phyloP scores from a whole-genome alignment of 179 eudicot genomes.

The Sideroxylon spinosum region DNA sequence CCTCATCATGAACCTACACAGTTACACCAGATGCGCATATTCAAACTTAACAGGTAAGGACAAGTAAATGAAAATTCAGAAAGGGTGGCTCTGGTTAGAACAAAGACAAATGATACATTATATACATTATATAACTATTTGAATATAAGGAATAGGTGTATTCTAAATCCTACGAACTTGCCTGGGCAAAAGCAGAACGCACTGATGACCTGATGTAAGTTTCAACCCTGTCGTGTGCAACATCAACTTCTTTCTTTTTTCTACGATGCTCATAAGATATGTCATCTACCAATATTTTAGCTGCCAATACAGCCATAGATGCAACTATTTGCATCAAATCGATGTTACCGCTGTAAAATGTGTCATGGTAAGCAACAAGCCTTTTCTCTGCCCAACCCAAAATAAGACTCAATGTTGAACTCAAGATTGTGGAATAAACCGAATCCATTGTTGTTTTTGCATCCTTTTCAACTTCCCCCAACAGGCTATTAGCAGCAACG shows the following conservation, averaged over 20 bases:
- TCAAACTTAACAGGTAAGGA: background rate
- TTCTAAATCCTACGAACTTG: slow-evolving; percentile 23
- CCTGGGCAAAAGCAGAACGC: slow-evolving; percentile 73
- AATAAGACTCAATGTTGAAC: slow-evolving; percentile 43
- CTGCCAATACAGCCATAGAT: slow-evolving; percentile 57
- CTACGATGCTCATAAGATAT: slow-evolving; percentile 49
- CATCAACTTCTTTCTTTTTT: slow-evolving; percentile 56
- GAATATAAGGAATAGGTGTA: background rate
- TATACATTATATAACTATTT: background rate
- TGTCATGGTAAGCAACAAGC: slow-evolving; percentile 69
- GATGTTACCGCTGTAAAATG: slow-evolving; percentile 51
- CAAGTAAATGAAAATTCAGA: background rate
- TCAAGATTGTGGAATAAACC: slow-evolving; percentile 48
- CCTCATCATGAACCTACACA: background rate
- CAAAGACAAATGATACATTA: background rate
- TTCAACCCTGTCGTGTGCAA: slow-evolving; percentile 62
- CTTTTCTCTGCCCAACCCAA: slow-evolving; percentile 80
- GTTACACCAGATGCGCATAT: background rate
- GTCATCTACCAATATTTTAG: slow-evolving; percentile 58
- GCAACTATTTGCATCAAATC: slow-evolving; percentile 64
- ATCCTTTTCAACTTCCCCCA: slow-evolving; percentile 65
- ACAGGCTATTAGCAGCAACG: slow-evolving; percentile 70
- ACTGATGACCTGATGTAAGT: slow-evolving; percentile 83
- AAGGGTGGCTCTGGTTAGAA: slow-evolving; percentile 5
- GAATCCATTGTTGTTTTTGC: slow-evolving; percentile 49